These are phyloP conservation scores for Phaeosphaeria sp. DNA, from an alignment of 2,329 filamentous ascomycete genomes.

Conservation along the genomic window DNA sequence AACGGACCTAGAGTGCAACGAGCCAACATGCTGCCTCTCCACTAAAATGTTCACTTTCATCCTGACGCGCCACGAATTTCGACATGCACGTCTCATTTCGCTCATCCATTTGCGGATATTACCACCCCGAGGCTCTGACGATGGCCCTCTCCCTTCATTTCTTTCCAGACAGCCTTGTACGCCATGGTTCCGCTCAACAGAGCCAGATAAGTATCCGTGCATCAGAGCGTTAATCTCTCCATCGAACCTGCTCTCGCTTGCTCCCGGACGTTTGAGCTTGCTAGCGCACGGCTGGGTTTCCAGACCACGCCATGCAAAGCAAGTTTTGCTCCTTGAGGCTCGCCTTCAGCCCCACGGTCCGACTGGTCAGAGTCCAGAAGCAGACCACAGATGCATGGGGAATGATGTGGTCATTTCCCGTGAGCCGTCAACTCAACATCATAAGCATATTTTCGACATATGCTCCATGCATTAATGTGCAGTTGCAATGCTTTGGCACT, in stretches of 20 bases:
- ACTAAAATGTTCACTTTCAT: constrained; percentile 41
- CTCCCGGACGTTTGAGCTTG: constrained; percentile 49
- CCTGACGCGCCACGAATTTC: constrained; percentile 42
- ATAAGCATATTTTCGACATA: background rate
- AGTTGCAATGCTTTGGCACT: background rate
- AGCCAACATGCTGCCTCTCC: constrained; percentile 22
- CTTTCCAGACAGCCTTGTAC: constrained; percentile 38
- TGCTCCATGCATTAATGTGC: background rate
- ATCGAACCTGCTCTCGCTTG: constrained; percentile 44
- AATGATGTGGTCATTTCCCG: constrained; percentile 4
- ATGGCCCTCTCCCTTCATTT: constrained; percentile 48
- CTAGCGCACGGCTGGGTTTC: constrained; percentile 35
- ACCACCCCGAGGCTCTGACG: constrained; percentile 39
- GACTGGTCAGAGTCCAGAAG: constrained; percentile 24
- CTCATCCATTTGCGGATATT: constrained; percentile 38
- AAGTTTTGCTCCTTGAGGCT: constrained; percentile 32
- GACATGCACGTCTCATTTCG: constrained; percentile 43
- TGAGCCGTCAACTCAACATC: constrained; percentile 3
- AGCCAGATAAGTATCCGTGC: constrained; percentile 37
- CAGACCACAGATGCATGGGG: constrained; percentile 13
- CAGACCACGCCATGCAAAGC: constrained; percentile 25
- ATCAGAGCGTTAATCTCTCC: constrained; percentile 43
- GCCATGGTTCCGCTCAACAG: constrained; percentile 30
- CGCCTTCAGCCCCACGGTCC: constrained; percentile 32
- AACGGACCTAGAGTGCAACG: constrained; percentile 17